Evolutionary conservation across 106 monocot species (phyloP), one percentile per base, ranked within the genome.

Genomic region (Vanilla planifolia): DNA sequence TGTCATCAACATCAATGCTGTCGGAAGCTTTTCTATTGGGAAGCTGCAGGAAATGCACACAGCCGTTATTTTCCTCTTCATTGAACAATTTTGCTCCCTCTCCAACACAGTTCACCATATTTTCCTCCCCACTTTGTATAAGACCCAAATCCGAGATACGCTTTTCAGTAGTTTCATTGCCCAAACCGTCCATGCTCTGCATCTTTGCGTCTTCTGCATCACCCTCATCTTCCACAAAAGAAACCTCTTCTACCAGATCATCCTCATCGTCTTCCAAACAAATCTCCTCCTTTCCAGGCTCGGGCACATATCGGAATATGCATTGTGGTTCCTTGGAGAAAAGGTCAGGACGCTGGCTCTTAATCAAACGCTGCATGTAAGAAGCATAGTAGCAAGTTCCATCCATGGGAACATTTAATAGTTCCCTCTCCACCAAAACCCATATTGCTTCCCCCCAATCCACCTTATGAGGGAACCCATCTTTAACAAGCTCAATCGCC

Each of bases 401-500:
- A 11, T 73, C 64, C 23, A 68, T 66, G 8, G 76, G 80, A 10
- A 67, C 75, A 15, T 87, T 81, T 16, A 42, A 1, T 9, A 96
- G 40, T 69, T 96, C 95, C 59, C 73, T 86, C 52, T 90, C 86
- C 48, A 90, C 86, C 69, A 96, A 63, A n/a, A 45, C 55, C 86
- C 90, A 90, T 63, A 96, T 51, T 55, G 90, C 37, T 47, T 61
- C 84, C 2, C 76, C 73, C 95, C 95, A 96, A 59, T 96, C 86
- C 2, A 96, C 86, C 78, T 81, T 78, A 20, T 77, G 48, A 5
- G 95, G 68, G 45, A 69, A 43, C 47, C 95, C 90, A 6, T 74
- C 81, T 67, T 76, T 85, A 40, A 96, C 84, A 29, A 80, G 5
- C 68, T 66, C 24, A 13, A 43, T 66, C 17, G 81, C 95, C 1